Conservation (phyloP, 768 basidiomycete genomes). For the Collybia mongolica region DNA sequence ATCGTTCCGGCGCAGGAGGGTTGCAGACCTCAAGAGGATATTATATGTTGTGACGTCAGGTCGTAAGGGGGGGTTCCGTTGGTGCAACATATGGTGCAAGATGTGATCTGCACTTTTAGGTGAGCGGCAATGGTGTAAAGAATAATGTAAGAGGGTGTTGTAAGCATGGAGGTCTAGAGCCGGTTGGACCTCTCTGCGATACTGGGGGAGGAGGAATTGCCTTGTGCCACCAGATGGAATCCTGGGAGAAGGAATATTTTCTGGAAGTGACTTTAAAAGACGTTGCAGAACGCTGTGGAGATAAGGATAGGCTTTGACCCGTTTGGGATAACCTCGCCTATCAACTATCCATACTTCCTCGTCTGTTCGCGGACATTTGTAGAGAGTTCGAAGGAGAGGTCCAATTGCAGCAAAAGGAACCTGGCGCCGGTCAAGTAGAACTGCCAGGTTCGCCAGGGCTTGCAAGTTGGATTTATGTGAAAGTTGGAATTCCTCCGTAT, state of each 20-base stretch:
- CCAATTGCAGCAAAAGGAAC: slow-evolving; percentile 45
- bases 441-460: slow-evolving; percentile 58
- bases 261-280: slow-evolving; percentile 34
- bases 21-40: slow-evolving; percentile 54
- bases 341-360: slow-evolving; percentile 37
- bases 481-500: slow-evolving; percentile 14
- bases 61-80: slow-evolving; percentile 36
- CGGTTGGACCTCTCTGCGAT: slow-evolving; percentile 11
- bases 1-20: slow-evolving; percentile 45
- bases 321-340: slow-evolving; percentile 17
- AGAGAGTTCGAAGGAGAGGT: slow-evolving; percentile 45
- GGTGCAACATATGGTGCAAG: slow-evolving; percentile 52
- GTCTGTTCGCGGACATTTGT: slow-evolving; percentile 39
- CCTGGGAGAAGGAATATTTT: not conserved
- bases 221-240: not conserved
- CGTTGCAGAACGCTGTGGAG: slow-evolving; percentile 46
- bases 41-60: slow-evolving; percentile 56
- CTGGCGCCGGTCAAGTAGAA: slow-evolving; percentile 47
- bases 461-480: slow-evolving; percentile 44
- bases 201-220: not conserved
- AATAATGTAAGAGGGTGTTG: slow-evolving; percentile 66
- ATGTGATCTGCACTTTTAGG: slow-evolving; percentile 44
- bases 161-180: slow-evolving; percentile 31
- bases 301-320: slow-evolving; percentile 43
- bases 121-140: slow-evolving; percentile 59